Evolutionary conservation across 495 filamentous ascomycete species (phyloP), one percentile per base, ranked within the genome.

Genomic region (Immersiella caudata): DNA sequence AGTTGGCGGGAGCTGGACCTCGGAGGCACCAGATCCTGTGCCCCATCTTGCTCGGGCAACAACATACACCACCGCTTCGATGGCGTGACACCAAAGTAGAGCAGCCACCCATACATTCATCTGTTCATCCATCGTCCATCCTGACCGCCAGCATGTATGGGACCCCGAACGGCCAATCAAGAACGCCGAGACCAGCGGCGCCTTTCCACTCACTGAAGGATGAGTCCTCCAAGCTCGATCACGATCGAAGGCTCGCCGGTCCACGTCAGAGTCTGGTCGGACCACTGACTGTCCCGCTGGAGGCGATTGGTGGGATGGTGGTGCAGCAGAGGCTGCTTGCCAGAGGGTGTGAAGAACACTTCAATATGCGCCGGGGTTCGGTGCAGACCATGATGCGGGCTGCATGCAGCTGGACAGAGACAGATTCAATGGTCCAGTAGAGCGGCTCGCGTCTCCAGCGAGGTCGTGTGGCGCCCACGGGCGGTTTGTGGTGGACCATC

Each of bases 241-340:
- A 6, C 52, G 52, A 55, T 55, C 52, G 52, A 27, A 26, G 12
- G 52, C 46, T 73, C 68, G 68, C 73, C 71, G 71, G 73, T 70
- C 64, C 50, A 64, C 60, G 65, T 66, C 67, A 62, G 62, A 50
- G 57, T 59, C 66, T 58, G 35, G 54, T 51, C 61, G 49, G 24
- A 12, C 63, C 66, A 33, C 22, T 59, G 29, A 55, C 20, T 27
- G 22, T 40, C 51, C 24, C 52, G 36, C 7, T 20, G 40, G 46
- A 65, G 66, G 62, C 71, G 55, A 76, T 77, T 76, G 73, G 75
- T 67, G 60, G 72, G 61, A 60, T 67, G 16, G 36, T 33, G 46
- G 12, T 24, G 68, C 62, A 29, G 55, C 70, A 67, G 33, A 22
- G 21, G 11, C 25, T 67, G 27, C 61, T 60, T 27, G 46, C 67